Conservation (phyloP, 192 early-diverging fungal genomes). For the Backusella luteola region DNA sequence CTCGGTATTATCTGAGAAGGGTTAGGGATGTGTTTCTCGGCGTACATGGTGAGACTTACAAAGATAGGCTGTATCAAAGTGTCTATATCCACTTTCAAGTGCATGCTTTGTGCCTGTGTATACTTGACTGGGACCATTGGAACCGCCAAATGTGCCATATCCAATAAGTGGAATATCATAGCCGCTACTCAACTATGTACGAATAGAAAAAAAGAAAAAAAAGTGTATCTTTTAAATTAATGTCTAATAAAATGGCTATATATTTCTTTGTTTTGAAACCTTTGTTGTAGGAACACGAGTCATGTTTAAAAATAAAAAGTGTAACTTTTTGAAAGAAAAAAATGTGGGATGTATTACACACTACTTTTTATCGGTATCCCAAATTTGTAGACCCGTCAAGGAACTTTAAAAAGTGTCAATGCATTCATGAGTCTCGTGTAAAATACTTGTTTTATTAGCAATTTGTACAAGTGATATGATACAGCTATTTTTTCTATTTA, state of each 20-base stretch:
- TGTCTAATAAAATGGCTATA: not conserved
- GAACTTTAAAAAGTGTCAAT: no score
- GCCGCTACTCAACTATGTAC: conserved; percentile 19
- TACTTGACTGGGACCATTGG: conserved; percentile 15
- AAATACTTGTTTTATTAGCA: no score
- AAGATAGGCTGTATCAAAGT: conserved; percentile 50
- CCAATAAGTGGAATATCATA: conserved; percentile 30
- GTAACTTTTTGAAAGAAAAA: not conserved
- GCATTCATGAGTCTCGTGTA: no score
- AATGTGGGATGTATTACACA: not conserved
- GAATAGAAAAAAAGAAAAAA: no score
- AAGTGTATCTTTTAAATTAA: not conserved
- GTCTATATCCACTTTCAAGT: conserved; percentile 59
- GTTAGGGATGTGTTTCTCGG: not conserved
- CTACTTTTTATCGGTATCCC: not conserved
- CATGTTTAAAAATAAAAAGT: not conserved
- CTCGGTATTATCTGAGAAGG: conserved; percentile 57
- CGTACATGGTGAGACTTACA: conserved; percentile 8
- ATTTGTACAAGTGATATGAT: no score
- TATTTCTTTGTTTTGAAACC: not conserved
- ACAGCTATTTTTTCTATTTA: no score
- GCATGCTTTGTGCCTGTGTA: conserved; percentile 26
- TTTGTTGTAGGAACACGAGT: conserved; percentile 5
- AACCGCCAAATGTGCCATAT: conserved; percentile 25
- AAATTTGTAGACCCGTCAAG: no score